Conservation (phyloP, 257 asterid genomes). For the Lycium barbarum region DNA sequence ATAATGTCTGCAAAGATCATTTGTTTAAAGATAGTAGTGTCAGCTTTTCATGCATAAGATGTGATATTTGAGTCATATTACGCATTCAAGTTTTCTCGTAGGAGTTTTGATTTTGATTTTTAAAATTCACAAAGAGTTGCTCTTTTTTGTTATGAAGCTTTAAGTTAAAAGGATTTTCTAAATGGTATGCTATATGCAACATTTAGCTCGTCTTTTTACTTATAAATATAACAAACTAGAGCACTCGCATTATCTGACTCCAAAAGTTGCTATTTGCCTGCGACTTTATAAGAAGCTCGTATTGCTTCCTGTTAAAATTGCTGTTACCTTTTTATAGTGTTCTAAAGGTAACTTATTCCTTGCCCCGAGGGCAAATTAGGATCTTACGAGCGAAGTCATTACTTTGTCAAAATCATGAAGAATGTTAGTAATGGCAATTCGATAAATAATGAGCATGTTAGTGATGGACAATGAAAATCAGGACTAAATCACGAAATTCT, state of each 20-base stretch:
- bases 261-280: background rate
- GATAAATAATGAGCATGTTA: background rate
- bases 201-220: background rate
- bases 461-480: background rate
- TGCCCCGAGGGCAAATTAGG: background rate
- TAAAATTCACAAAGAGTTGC: background rate
- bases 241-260: background rate
- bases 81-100: background rate
- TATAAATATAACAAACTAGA: background rate
- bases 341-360: slow-evolving; percentile 2
- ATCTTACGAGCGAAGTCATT: background rate
- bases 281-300: background rate
- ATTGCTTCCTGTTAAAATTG: background rate
- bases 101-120: background rate
- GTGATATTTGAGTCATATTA: background rate
- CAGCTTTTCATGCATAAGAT: background rate
- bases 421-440: background rate
- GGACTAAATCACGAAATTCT: background rate
- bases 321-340: background rate
- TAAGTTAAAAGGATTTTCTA: background rate
- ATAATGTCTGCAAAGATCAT: background rate
- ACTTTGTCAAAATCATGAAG: background rate
- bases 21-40: background rate
- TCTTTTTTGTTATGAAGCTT: background rate
- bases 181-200: background rate